These are phyloP conservation scores for Cutaneotrichosporon curvatum DNA, from an alignment of 1,284 basidiomycete genomes.

Conservation along the genomic window DNA sequence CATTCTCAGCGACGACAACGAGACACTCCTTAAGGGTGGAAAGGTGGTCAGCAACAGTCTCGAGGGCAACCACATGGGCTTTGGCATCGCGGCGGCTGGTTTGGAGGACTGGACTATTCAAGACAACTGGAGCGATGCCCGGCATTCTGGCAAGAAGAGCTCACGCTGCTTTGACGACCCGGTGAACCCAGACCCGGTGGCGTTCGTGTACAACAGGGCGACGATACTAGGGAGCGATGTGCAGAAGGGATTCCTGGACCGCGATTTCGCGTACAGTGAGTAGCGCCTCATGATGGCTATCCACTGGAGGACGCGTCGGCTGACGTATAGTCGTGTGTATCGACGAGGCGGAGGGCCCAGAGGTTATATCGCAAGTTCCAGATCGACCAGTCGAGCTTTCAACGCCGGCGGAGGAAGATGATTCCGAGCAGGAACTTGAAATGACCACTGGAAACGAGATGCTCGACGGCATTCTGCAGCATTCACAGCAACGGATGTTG, in stretches of 20 bases:
- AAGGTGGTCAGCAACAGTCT: slow-evolving; percentile 37
- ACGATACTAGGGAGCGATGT: slow-evolving; percentile 31
- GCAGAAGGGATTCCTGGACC: slow-evolving; percentile 42
- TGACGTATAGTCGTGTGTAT: slow-evolving; percentile 32
- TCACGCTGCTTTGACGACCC: slow-evolving; percentile 43
- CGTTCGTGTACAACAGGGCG: slow-evolving; percentile 34
- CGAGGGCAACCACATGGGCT: slow-evolving; percentile 44
- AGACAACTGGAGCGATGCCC: slow-evolving; percentile 43
- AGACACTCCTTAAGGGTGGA: slow-evolving; percentile 40
- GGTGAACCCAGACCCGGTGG: slow-evolving; percentile 40
- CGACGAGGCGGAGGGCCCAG: slow-evolving; percentile 11
- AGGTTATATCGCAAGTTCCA: not conserved
- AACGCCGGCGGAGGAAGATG: not conserved
- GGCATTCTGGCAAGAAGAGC: slow-evolving; percentile 37
- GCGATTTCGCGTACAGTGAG: slow-evolving; percentile 45
- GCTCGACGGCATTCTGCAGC: slow-evolving; percentile 43
- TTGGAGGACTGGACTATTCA: slow-evolving; percentile 40
- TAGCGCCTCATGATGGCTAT: too few relatives aligned
- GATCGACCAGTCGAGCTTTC: not conserved
- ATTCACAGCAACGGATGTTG: slow-evolving; percentile 43
- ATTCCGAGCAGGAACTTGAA: not conserved
- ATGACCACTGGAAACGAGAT: slow-evolving; percentile 29
- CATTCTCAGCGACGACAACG: slow-evolving; percentile 46
- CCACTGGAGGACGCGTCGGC: not conserved
- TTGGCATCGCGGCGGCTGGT: slow-evolving; percentile 45